A percentile compares a stretch with the other conserved stretches of the same genome.
phyloP scores from a whole-genome alignment of 2,329 filamentous ascomycete genomes.

The Cercospora sp. region DNA sequence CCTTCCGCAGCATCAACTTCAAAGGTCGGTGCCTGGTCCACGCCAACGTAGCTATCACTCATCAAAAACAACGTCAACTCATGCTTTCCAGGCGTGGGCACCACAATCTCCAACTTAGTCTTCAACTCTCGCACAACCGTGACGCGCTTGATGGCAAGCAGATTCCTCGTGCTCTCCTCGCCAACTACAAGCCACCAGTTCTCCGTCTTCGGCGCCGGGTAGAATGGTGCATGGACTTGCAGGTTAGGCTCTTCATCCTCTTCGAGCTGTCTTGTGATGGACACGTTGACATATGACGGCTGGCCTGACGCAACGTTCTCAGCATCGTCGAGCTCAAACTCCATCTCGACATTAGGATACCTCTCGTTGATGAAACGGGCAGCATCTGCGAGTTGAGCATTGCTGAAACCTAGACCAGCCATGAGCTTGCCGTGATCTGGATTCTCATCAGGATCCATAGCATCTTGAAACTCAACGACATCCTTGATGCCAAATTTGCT shows the following conservation, averaged over 20 bases:
- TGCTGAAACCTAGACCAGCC: constrained; percentile 73
- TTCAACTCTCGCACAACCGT: constrained; percentile 78
- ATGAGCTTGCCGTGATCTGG: constrained; percentile 75
- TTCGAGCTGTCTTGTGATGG: constrained; percentile 77
- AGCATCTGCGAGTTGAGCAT: constrained; percentile 81
- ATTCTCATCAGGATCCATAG: constrained; percentile 95
- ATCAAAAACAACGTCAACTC: constrained; percentile 90
- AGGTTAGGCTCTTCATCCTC: constrained; percentile 73
- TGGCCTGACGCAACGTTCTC: constrained; percentile 78
- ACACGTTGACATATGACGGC: constrained; percentile 78
- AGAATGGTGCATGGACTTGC: constrained; percentile 92
- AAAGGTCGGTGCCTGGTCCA: constrained; percentile 93
- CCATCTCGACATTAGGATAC: constrained; percentile 91
- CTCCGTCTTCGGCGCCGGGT: constrained; percentile 86
- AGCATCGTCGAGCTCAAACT: constrained; percentile 80
- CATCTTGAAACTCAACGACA: constrained; percentile 97
- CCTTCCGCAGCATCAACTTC: constrained; percentile 82
- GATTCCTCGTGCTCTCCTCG: constrained; percentile 81
- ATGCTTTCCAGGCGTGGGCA: constrained; percentile 80
- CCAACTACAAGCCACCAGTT: constrained; percentile 99
- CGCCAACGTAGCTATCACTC: constrained; percentile 94
- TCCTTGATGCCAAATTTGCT: constrained; percentile 83
- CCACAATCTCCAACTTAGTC: constrained; percentile 81
- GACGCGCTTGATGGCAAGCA: constrained; percentile 92
- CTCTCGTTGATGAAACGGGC: constrained; percentile 94